Conservation (phyloP, 352 stramenopile species). For the Paralagenidium karlingii region DNA sequence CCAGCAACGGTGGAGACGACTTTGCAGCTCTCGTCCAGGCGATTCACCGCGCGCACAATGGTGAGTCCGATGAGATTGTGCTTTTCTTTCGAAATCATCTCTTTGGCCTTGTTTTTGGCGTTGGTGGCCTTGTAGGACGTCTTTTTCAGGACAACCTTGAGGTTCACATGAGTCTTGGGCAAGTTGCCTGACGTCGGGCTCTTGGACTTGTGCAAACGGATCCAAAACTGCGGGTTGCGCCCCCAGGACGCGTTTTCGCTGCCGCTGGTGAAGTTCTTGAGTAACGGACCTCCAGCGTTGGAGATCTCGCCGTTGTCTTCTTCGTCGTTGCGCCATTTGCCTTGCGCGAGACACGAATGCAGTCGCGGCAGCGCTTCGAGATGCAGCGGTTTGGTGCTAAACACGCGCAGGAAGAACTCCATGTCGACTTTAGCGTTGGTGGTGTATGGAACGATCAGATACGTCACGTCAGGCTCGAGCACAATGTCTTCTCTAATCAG, state of each 20-base stretch:
- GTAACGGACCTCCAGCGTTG: conserved; percentile 68
- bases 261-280: conserved; percentile 18
- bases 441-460: conserved; percentile 79
- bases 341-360: conserved; percentile 41
- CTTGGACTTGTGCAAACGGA: conserved; percentile 24
- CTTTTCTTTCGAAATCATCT: conserved; percentile 40
- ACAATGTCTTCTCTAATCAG: conserved; percentile 58
- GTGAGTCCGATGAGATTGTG: conserved; percentile 49
- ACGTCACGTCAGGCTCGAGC: conserved; percentile 53
- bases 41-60: conserved; percentile 17
- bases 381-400: conserved; percentile 50
- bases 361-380: conserved; percentile 65
- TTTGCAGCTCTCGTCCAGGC: background rate
- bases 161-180: conserved; percentile 27
- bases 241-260: conserved; percentile 57
- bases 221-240: conserved; percentile 85
- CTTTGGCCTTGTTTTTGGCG: conserved; percentile 15
- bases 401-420: conserved; percentile 84
- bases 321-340: conserved; percentile 47
- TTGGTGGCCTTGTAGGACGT: conserved; percentile 31
- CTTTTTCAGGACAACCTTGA: conserved; percentile 64
- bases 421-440: conserved; percentile 74
- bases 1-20: too few species aligned
- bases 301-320: conserved; percentile 30
- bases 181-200: conserved; percentile 15